Evolutionary conservation across 1,284 basidiomycete species (phyloP).

Genomic region (Rhodotorula sp.): DNA sequence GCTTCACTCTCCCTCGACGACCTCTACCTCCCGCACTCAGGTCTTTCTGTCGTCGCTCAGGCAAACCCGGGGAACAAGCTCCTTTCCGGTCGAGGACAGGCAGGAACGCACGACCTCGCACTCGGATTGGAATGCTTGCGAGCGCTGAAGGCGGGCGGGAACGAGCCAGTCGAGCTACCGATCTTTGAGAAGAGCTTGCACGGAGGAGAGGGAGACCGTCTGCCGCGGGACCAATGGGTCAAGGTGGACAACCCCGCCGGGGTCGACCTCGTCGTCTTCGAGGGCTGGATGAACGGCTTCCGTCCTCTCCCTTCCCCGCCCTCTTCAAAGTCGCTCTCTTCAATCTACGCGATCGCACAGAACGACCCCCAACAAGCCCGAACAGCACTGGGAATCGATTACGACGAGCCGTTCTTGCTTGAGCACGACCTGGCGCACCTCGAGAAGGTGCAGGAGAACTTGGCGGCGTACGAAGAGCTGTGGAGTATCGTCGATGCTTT

Average conservation of each 20-base stretch:
- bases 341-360: conserved; percentile 43
- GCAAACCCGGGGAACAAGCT: conserved; percentile 62
- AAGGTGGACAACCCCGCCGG: conserved; percentile 48
- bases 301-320: conserved; percentile 37
- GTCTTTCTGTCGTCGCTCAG: conserved; percentile 58
- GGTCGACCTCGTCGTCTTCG: conserved; percentile 81
- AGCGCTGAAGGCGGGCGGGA: conserved; percentile 51
- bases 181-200: conserved; percentile 82
- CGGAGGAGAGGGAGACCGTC: conserved; percentile 77
- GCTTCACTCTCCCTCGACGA: conserved; percentile 79
- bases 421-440: conserved; percentile 55
- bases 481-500: conserved; percentile 68
- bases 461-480: conserved; percentile 62
- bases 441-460: conserved; percentile 60
- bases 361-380: neutral
- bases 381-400: conserved; percentile 23
- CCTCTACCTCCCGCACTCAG: conserved; percentile 70
- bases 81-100: conserved; percentile 73
- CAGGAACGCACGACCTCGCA: conserved; percentile 77
- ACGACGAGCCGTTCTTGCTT: conserved; percentile 41
- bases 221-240: conserved; percentile 50
- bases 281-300: conserved; percentile 61
- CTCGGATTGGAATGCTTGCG: conserved; percentile 60
- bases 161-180: conserved; percentile 61
- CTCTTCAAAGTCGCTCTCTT: conserved; percentile 47